Evolutionary conservation across 2,329 filamentous ascomycete species (phyloP).

Genomic region (Dactylellina drechsleri): DNA sequence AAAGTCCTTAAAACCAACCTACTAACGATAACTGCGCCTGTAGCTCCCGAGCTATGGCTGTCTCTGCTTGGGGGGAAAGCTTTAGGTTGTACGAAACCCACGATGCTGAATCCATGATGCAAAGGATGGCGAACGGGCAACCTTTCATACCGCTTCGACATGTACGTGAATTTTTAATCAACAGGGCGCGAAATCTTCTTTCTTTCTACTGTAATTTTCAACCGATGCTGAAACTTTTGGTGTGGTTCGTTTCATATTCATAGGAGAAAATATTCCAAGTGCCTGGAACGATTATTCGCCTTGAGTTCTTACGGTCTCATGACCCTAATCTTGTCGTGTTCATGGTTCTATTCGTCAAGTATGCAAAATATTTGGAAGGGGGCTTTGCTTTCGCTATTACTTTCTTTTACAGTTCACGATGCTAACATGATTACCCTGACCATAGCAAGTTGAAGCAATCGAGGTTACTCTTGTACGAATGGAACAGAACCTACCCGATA

Average conservation of each 20-base stretch:
- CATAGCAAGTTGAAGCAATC: conserved; percentile 63
- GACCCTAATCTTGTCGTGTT: conserved; percentile 39
- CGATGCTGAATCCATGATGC: conserved; percentile 29
- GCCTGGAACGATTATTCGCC: conserved; percentile 40
- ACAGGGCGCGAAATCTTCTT: neutral
- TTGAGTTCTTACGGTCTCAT: conserved; percentile 42
- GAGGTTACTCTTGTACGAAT: conserved; percentile 70
- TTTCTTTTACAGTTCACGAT: conserved; percentile 1
- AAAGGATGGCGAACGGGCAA: conserved; percentile 61
- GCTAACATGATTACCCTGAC: conserved; percentile 4
- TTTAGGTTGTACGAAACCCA: conserved; percentile 57
- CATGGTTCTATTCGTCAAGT: conserved; percentile 46
- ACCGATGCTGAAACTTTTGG: conserved; percentile 15
- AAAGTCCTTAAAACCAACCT: neutral
- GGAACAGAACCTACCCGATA: conserved; percentile 68
- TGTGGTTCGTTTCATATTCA: conserved; percentile 1
- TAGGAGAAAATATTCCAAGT: conserved; percentile 51
- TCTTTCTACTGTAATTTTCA: neutral
- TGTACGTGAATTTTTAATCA: conserved; percentile 22
- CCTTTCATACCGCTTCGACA: conserved; percentile 47
- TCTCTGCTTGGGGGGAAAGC: conserved; percentile 57
- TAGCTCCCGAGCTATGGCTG: conserved; percentile 59
- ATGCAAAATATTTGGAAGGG: neutral
- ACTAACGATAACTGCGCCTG: conserved; percentile 1
- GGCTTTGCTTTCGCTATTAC: neutral